Conservation (phyloP, 2,329 filamentous ascomycete species). For the Neonectria coccinea region DNA sequence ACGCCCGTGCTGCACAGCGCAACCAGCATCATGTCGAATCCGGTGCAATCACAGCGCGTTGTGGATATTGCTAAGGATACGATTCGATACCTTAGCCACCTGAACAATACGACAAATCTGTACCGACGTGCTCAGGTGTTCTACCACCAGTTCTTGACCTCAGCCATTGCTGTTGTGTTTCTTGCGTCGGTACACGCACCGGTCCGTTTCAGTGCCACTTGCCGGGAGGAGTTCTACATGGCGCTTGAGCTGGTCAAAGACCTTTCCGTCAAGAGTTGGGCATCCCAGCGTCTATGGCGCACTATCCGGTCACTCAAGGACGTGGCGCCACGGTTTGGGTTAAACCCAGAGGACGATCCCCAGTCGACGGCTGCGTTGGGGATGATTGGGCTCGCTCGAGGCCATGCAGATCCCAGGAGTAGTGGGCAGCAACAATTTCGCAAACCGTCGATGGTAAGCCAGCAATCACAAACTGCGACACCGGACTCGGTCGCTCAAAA, state of each 20-base stretch:
- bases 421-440: constrained; percentile 45
- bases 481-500: constrained; percentile 53
- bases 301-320: constrained; percentile 78
- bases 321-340: constrained; percentile 76
- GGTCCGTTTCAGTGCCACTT: constrained; percentile 74
- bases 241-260: constrained; percentile 80
- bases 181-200: constrained; percentile 82
- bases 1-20: constrained; percentile 88
- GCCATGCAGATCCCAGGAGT: constrained; percentile 47
- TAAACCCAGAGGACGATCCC: constrained; percentile 61
- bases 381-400: constrained; percentile 66
- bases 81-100: constrained; percentile 75
- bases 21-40: constrained; percentile 83
- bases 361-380: constrained; percentile 65
- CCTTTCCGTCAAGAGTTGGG: constrained; percentile 76
- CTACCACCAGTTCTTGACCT: constrained; percentile 84
- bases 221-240: constrained; percentile 83
- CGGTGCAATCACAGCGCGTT: constrained; percentile 77
- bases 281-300: constrained; percentile 79
- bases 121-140: constrained; percentile 80
- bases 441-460: constrained; percentile 44
- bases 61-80: constrained; percentile 83
- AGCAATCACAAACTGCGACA: constrained; percentile 39
- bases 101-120: constrained; percentile 78
- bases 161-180: constrained; percentile 80